Percentiles rank a stretch among this genome's conserved stretches.
These are phyloP conservation scores for Puccinia brachypodii DNA, from an alignment of 1,284 basidiomycete genomes.

Conservation along the genomic window DNA sequence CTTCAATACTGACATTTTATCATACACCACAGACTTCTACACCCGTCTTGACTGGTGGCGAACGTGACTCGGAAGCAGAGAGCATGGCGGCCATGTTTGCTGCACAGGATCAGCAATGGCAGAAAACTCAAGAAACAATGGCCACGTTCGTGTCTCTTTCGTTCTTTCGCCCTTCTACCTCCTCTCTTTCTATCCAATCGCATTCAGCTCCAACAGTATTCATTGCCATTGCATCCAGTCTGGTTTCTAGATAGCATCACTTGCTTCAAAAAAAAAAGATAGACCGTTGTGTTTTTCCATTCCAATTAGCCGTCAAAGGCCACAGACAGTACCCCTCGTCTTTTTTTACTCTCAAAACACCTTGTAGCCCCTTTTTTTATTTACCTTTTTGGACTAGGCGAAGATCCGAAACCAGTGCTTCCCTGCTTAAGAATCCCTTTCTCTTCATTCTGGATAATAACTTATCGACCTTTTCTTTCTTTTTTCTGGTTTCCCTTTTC, in stretches of 20 bases:
- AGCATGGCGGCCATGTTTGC: constrained; percentile 96
- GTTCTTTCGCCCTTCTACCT: not conserved
- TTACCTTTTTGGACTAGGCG: too few relatives aligned
- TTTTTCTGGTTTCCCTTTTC: not conserved
- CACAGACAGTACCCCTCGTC: not conserved
- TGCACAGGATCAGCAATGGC: constrained; percentile 85
- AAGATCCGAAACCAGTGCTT: not conserved
- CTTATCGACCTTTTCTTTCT: not conserved
- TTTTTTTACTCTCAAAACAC: not conserved
- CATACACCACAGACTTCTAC: constrained; percentile 26
- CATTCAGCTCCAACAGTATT: too few relatives aligned
- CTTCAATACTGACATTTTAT: too few relatives aligned
- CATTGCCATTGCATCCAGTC: too few relatives aligned
- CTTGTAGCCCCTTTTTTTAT: not conserved
- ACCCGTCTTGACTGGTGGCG: constrained; percentile 48
- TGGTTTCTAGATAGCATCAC: too few relatives aligned
- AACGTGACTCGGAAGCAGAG: constrained; percentile 72
- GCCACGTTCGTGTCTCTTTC: constrained; percentile 71
- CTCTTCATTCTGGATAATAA: not conserved
- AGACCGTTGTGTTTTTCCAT: too few relatives aligned
- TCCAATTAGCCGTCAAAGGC: too few relatives aligned
- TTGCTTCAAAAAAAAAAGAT: not conserved
- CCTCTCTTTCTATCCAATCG: not conserved
- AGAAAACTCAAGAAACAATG: constrained; percentile 96
- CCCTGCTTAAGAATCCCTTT: too few relatives aligned